These are phyloP conservation scores for Pyrenophora teres DNA, from an alignment of 2,329 filamentous ascomycete species.

Conservation along the genomic window DNA sequence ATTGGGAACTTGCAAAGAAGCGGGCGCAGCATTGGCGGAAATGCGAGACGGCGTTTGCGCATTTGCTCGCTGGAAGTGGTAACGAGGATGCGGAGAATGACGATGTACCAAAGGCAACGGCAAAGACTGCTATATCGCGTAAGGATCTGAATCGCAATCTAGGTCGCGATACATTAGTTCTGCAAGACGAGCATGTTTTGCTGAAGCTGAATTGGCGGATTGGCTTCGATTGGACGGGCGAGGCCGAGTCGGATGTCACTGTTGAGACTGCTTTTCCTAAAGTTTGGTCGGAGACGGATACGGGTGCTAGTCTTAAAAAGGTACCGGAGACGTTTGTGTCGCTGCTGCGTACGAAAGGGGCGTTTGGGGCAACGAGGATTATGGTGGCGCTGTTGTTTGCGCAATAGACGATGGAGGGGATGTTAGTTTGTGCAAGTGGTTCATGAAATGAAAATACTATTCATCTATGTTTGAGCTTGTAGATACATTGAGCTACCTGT, in stretches of 20 bases:
- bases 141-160: slow-evolving; percentile 57
- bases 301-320: slow-evolving; percentile 59
- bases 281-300: slow-evolving; percentile 66
- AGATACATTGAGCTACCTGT: no score
- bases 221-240: slow-evolving; percentile 73
- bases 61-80: slow-evolving; percentile 25
- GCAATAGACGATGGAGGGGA: slow-evolving; percentile 7
- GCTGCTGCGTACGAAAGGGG: slow-evolving; percentile 61
- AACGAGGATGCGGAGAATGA: slow-evolving; percentile 26
- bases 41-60: slow-evolving; percentile 56
- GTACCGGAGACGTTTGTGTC: slow-evolving; percentile 66
- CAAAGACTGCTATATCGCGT: slow-evolving; percentile 29
- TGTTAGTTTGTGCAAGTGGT: not conserved
- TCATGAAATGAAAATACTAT: no score
- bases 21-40: slow-evolving; percentile 67
- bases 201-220: slow-evolving; percentile 67
- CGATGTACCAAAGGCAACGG: slow-evolving; percentile 17
- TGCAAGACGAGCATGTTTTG: slow-evolving; percentile 48
- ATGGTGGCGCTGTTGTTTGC: slow-evolving; percentile 63
- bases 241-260: slow-evolving; percentile 64
- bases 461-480: no score
- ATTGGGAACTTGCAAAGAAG: slow-evolving; percentile 64
- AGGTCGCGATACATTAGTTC: slow-evolving; percentile 33
- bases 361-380: slow-evolving; percentile 62
- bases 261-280: slow-evolving; percentile 62